A percentile compares a stretch with the other conserved stretches of the same genome.
These are phyloP conservation scores for Colletotrichum falcatum DNA, from an alignment of 2,329 filamentous ascomycete genomes.

Conservation along the genomic window DNA sequence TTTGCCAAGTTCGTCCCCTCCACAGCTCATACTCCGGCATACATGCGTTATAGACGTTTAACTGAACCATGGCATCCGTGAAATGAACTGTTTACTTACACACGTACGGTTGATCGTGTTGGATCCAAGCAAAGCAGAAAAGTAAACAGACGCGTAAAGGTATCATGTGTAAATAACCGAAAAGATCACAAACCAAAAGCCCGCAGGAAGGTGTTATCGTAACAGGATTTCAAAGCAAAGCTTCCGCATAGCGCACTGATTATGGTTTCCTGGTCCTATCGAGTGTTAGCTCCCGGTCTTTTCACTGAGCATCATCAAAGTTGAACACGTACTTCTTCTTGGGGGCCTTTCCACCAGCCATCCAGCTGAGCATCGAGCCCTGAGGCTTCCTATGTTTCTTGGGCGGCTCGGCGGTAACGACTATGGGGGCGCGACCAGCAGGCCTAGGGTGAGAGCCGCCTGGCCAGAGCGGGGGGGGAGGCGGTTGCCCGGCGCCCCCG, in stretches of 20 bases:
- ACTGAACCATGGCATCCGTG: constrained; percentile 29
- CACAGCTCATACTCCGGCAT: constrained; percentile 41
- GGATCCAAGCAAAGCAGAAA: constrained; percentile 39
- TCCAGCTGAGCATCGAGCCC: constrained; percentile 50
- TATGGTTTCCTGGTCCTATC: constrained; percentile 43
- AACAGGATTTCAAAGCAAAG: neutral
- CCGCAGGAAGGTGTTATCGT: constrained; percentile 1
- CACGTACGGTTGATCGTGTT: constrained; percentile 4
- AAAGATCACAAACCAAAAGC: constrained; percentile 21
- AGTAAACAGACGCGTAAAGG: constrained; percentile 37
- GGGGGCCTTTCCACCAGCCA: constrained; percentile 46
- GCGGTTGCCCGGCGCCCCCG: constrained; percentile 25
- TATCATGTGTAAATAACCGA: constrained; percentile 46
- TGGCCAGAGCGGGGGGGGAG: constrained; percentile 11
- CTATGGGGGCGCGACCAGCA: neutral
- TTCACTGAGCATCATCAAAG: too few relatives aligned
- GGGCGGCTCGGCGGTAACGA: constrained; percentile 45
- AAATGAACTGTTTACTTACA: constrained; percentile 21
- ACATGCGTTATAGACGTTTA: constrained; percentile 39
- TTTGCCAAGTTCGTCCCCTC: constrained; percentile 18
- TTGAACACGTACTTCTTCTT: constrained; percentile 50
- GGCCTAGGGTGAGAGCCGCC: neutral
- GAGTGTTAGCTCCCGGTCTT: neutral
- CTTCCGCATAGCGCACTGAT: neutral
- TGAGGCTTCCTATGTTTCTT: constrained; percentile 47